These are phyloP conservation scores for Betula pendula DNA, from an alignment of 306 rosid genomes.

Conservation along the genomic window DNA sequence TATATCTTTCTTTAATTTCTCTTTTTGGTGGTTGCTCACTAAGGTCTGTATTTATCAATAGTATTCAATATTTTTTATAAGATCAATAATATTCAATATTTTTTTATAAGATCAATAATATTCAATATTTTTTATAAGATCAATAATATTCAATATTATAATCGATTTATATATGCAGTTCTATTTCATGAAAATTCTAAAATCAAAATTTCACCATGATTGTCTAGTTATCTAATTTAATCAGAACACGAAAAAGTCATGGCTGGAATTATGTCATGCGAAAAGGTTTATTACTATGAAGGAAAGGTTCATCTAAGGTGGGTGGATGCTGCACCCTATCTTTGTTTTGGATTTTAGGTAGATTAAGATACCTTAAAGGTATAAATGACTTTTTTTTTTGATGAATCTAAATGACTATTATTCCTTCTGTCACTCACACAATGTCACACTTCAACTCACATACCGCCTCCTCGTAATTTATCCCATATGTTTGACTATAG, in stretches of 20 bases:
- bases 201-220: neutral
- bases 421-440: neutral
- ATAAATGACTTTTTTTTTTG: too few species aligned
- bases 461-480: neutral
- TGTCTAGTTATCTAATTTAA: neutral
- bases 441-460: neutral
- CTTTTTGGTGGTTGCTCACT: constrained; percentile 6
- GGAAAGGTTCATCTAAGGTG: neutral
- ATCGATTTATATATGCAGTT: constrained; percentile 3
- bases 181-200: neutral
- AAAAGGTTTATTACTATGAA: constrained; percentile 16
- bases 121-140: too few species aligned
- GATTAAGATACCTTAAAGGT: constrained; percentile 8
- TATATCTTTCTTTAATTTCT: constrained; percentile 19
- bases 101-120: too few species aligned
- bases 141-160: neutral
- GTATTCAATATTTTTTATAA: too few species aligned
- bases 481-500: neutral
- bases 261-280: neutral
- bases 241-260: neutral
- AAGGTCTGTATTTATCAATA: neutral
- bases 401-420: too few species aligned
- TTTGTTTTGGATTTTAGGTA: neutral
- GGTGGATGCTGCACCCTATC: neutral
- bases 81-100: neutral